Evolutionary conservation across 2,329 filamentous ascomycete species (phyloP).

Genomic region (Domatiomyces catenatus): DNA sequence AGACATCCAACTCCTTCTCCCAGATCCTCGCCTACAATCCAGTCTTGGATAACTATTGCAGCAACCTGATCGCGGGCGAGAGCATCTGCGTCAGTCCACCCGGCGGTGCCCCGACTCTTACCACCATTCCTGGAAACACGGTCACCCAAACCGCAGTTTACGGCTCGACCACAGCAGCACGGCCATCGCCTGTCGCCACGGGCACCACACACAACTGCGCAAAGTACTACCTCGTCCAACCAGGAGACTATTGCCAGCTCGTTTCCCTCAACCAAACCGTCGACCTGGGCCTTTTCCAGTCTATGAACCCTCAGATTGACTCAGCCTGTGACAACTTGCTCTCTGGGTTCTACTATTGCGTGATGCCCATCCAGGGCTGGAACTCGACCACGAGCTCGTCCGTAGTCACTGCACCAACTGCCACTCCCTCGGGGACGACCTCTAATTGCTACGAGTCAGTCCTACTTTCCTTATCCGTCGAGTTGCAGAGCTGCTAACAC

Average conservation of each 20-base stretch:
- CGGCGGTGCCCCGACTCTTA: constrained; percentile 1
- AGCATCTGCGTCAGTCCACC: constrained; percentile 9
- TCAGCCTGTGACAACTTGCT: constrained; percentile 17
- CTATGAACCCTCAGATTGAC: constrained; percentile 20
- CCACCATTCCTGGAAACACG: constrained; percentile 9
- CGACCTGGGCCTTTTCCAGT: constrained; percentile 6
- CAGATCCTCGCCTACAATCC: constrained; percentile 4
- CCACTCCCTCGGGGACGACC: constrained; percentile 7
- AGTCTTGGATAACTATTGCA: constrained; percentile 5
- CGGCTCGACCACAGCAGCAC: constrained; percentile 9
- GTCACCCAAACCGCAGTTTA: constrained; percentile 10
- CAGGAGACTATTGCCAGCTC: constrained; percentile 6
- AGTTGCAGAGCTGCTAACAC: not conserved
- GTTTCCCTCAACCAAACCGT: constrained; percentile 10
- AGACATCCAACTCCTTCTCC: constrained; percentile 8
- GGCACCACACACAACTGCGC: constrained; percentile 6
- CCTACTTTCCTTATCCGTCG: too few species aligned
- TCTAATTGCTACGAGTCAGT: constrained; percentile 6
- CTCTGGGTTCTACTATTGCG: constrained; percentile 17
- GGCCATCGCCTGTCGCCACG: constrained; percentile 3
- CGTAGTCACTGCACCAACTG: constrained; percentile 1
- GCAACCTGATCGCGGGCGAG: constrained; percentile 8
- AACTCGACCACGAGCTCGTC: constrained; percentile 5
- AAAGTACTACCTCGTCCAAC: constrained; percentile 6
- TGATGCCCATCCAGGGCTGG: constrained; percentile 7